Base-by-base conservation (phyloP, 306 rosid species). In the Lotus japonicus region DNA sequence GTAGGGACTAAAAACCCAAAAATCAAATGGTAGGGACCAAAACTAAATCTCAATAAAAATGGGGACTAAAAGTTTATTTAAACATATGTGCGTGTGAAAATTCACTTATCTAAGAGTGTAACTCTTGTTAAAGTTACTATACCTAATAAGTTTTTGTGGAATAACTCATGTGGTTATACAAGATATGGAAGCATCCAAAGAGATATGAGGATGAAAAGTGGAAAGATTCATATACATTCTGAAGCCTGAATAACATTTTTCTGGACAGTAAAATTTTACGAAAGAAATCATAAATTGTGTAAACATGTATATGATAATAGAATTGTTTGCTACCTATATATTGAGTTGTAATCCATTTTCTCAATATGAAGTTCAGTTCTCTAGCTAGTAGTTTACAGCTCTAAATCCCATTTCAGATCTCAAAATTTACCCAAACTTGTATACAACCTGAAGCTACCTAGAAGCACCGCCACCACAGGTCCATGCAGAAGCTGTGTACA, bases 401-500 rank as follows among this genome's bases (percentile, higher is more conserved):
- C 51, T 11, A 65, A 41, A 18, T 15, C 18, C 41, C 3, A 43
- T 5, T 56, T 70, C 10, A 46, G 3, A 64, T 28, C 26, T 14
- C 26, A 71, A 49, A 26, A 26, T 4, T 2, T 26, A 4, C 38
- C 17, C 56, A 50, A 12, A 48, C 11, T 9, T 7, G 36, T 17
- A 11, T 35, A 13, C 23, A 65, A 49, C 28, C 64, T 58, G 52
- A 49, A 75, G 17, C 31, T 16, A 68, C 35, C 71, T 74, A 45
- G 82, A 31, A 82, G 60, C 18, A 41, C 13, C 18, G 35, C 13
- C 18, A 41, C 13, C 42, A 66, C 42, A 85, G 14, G 98, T 92
- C 98, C 98, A 92, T 26, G 97, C 79, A 73, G 98, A 92, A 82
- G 92, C 94, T 35, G 92, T 85, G 52, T 92, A 92, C 79, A 92